These are phyloP conservation scores for Crithidia brevicula DNA, from an alignment of 208 protist species.

Conservation along the genomic window DNA sequence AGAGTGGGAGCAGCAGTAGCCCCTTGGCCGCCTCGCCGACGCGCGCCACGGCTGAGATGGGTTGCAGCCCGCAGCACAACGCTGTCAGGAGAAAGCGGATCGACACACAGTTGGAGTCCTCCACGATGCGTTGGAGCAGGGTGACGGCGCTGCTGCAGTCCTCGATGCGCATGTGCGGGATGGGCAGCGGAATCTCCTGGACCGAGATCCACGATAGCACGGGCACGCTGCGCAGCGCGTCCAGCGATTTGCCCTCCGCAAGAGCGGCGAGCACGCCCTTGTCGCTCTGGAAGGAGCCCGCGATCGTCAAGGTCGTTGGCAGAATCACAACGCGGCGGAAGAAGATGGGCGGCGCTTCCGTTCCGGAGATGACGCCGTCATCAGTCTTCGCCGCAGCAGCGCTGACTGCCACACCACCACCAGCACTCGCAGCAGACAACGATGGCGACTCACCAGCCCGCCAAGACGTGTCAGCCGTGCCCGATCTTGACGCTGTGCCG, in stretches of 20 bases:
- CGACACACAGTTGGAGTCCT: slow-evolving; percentile 38
- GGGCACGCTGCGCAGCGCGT: slow-evolving; percentile 40
- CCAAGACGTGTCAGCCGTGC: too few species aligned
- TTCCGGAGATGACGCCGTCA: slow-evolving; percentile 24
- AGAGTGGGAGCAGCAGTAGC: slow-evolving; percentile 54
- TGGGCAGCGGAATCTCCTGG: slow-evolving; percentile 34
- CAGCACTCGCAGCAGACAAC: too few species aligned
- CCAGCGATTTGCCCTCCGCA: slow-evolving; percentile 24
- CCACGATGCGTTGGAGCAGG: slow-evolving; percentile 38
- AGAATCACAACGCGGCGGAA: slow-evolving; percentile 62
- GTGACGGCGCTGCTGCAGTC: slow-evolving; percentile 30
- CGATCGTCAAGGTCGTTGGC: slow-evolving; percentile 53
- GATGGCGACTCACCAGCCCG: too few species aligned
- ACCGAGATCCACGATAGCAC: slow-evolving; percentile 46
- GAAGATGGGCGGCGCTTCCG: slow-evolving; percentile 49
- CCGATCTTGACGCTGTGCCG: too few species aligned
- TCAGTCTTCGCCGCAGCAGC: not conserved
- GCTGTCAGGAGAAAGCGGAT: slow-evolving; percentile 48
- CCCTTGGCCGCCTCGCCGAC: slow-evolving; percentile 49
- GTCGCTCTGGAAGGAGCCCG: slow-evolving; percentile 61
- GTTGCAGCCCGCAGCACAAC: slow-evolving; percentile 59
- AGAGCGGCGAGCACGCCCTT: slow-evolving; percentile 30
- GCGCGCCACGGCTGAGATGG: slow-evolving; percentile 50
- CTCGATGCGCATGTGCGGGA: slow-evolving; percentile 37
- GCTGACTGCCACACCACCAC: not conserved